Base-by-base conservation (phyloP, 2,329 filamentous ascomycete genomes). In the Escovopsis sp. region DNA sequence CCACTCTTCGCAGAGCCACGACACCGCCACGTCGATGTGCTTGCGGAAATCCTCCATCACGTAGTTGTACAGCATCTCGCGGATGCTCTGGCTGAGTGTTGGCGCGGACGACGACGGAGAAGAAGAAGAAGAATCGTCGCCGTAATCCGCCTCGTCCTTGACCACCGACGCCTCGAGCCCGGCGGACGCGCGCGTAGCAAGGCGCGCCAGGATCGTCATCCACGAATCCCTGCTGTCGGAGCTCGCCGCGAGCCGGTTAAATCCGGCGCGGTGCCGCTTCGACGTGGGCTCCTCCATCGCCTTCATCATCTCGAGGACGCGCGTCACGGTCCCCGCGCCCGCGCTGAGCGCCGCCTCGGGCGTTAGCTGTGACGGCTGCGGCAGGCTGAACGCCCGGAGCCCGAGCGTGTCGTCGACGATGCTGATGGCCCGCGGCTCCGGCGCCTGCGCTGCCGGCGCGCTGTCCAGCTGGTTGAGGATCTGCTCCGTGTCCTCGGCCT, bases 1-100 rank as follows among this genome's bases (percentile, higher is more conserved):
- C 88, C 90, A 98, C 58, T 98, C 90, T 55, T 98, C 90, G 47
- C 80, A 93, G 13, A 98, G 68, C 90, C 90, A 98, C 7, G 79
- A 78, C 35, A 96, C 85, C 1, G 86, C 88, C 16, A 90, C 72
- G 45, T 92, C 87, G 42, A 96, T 87, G 30, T 90, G 78, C 42
- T 72, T 77, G 36, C 88, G 76, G 60, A 94, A 98, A 52, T 96
- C 88, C 43, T 92, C 85, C 42, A 96, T 72, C 33, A 96, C 72
- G 53, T 93, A 94, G 36, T 73, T 69, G 56, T 86, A 90, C 2
- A 98, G 63, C 7, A 75, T 68, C 45, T 93, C 80, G 35, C 90
- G 75, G 44, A 96, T 85, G 5, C 69, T 69, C 48, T 81, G 70
- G 45, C 70, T 69, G 18, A 86, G 69, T 35, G 60, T 67, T 44